Evolutionary conservation across 768 basidiomycete species (phyloP), one percentile per base, ranked within the genome.

Genomic region (Suillus brevipes): DNA sequence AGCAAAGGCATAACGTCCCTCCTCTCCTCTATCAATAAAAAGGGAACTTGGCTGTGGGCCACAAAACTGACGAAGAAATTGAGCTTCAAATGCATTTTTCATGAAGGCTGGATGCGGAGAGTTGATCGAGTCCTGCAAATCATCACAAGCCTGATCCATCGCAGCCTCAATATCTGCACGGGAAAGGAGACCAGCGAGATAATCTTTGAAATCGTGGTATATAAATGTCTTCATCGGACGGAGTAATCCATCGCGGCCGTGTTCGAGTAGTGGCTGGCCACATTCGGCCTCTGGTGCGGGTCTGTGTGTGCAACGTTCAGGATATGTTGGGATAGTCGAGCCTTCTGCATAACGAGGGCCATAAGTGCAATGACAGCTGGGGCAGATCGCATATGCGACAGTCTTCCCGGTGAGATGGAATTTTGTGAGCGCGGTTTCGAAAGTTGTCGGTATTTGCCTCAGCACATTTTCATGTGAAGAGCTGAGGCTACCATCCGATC

Each of bases 21-120:
- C 72, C 23, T 62, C 34, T 20, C 61, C 61, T 52, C 18, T 28
- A 37, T 61, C 38, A 16, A 61, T 43, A 31, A 61, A 61, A 43
- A 61, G 40, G 16, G 45, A 64, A 13, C 40, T 53, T 6, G 49
- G 43, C 6, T 40, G 18, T 0, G 72, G 76, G 18, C 75, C 77
- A 31, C 64, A 12, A 52, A 79, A 78, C 34, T 59, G 69, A 20
- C 66, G 65, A 3, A 79, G 65, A 63, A 77, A 76, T 18, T 70
- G 66, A 16, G 70, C 75, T 49, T 77, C 68, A 50, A 73, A 75
- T 43, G 72, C 61, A 34, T 67, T 60, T 49, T 69, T 66, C 23
- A 71, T 45, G 23, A 28, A 18, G 20, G 64, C 53, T 14, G 42
- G 42, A 42, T 42, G 42, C 14, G 42, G 42, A 18, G 42, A 42